Evolutionary conservation across 208 protist species (phyloP).

Genomic region (Leishmania guyanensis): DNA sequence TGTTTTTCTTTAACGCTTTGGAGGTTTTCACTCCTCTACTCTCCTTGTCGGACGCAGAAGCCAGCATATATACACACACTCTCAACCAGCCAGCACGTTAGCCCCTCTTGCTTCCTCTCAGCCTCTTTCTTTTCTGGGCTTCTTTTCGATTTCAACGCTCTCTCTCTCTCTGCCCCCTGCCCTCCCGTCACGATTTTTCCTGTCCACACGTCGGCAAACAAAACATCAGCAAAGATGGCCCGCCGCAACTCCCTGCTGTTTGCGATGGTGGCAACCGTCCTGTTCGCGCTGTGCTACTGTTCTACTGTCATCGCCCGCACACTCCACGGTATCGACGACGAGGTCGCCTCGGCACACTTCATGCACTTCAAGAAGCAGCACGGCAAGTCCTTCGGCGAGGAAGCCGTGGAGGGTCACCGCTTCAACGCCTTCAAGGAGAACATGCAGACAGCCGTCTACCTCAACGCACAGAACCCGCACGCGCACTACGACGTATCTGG

Average conservation of each 20-base stretch:
- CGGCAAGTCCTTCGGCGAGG: constrained; percentile 65
- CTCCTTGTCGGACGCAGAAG: not conserved
- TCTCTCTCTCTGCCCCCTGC: not conserved
- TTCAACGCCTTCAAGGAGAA: constrained; percentile 69
- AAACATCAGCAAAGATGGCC: constrained; percentile 14
- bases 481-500: constrained; percentile 49
- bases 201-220: not conserved
- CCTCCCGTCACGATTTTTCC: not conserved
- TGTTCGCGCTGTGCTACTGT: constrained; percentile 22
- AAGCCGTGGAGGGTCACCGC: constrained; percentile 52
- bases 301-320: not conserved
- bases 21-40: too few species aligned
- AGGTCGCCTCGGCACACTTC: constrained; percentile 37
- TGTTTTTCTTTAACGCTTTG: not conserved
- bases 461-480: constrained; percentile 58
- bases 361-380: constrained; percentile 69
- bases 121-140: not conserved
- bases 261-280: constrained; percentile 11
- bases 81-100: not conserved
- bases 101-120: not conserved
- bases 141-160: not conserved
- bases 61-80: not conserved
- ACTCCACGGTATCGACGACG: constrained; percentile 5
- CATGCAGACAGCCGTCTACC: constrained; percentile 36
- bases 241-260: constrained; percentile 23